These are phyloP conservation scores for Globisporangium iwayamae DNA, from an alignment of 352 stramenopile genomes.

Conservation along the genomic window DNA sequence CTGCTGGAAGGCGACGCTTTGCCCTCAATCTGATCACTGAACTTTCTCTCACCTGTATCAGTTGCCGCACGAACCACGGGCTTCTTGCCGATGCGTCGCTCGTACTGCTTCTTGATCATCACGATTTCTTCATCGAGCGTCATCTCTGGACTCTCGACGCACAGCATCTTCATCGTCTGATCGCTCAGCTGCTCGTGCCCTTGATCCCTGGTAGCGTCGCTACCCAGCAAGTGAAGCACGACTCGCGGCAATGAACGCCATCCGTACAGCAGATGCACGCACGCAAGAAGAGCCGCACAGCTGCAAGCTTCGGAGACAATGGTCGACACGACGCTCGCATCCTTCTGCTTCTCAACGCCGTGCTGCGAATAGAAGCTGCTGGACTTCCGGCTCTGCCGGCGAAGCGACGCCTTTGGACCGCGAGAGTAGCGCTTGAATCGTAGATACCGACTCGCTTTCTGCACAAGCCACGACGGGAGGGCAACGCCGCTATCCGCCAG, in stretches of 20 bases:
- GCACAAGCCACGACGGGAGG: slow-evolving; percentile 63
- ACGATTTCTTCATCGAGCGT: slow-evolving; percentile 70
- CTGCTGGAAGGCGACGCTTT: background rate
- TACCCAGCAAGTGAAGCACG: slow-evolving; percentile 60
- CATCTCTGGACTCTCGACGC: slow-evolving; percentile 29
- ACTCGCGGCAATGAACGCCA: slow-evolving; percentile 64
- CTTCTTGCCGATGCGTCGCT: slow-evolving; percentile 55
- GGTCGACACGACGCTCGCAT: slow-evolving; percentile 59
- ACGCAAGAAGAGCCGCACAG: slow-evolving; percentile 74
- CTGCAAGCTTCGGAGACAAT: slow-evolving; percentile 78
- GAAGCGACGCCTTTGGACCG: slow-evolving; percentile 51
- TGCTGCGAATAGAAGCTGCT: slow-evolving; percentile 80
- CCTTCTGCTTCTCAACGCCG: slow-evolving; percentile 51
- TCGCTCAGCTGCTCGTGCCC: slow-evolving; percentile 27
- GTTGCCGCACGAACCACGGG: slow-evolving; percentile 39
- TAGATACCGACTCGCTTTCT: slow-evolving; percentile 78
- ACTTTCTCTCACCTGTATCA: slow-evolving; percentile 15
- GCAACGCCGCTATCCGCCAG: slow-evolving; percentile 24
- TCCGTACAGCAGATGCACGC: slow-evolving; percentile 73
- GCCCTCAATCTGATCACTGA: background rate
- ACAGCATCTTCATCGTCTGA: slow-evolving; percentile 36
- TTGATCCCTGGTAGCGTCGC: slow-evolving; percentile 11
- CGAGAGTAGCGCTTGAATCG: slow-evolving; percentile 83
- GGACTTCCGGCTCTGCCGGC: slow-evolving; percentile 59
- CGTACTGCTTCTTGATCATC: slow-evolving; percentile 77